phyloP scores from a whole-genome alignment of 202 grass and related monocot genomes.

The Digitaria exilis region DNA sequence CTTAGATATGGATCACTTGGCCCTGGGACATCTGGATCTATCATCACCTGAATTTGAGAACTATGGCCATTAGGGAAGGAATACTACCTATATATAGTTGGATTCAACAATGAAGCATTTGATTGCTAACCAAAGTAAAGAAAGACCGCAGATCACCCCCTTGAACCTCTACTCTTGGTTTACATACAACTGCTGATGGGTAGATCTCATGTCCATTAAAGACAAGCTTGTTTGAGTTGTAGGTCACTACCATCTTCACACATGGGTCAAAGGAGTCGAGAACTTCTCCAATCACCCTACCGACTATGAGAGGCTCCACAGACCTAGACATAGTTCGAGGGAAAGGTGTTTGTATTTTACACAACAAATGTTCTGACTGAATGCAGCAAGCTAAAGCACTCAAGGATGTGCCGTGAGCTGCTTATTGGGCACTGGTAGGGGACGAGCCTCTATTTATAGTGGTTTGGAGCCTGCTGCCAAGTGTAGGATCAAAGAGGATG shows the following conservation, averaged over 20 bases:
- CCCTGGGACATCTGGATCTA: conserved; percentile 84
- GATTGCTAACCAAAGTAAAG: conserved; percentile 80
- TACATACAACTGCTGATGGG: conserved; percentile 67
- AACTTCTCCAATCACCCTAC: conserved; percentile 91
- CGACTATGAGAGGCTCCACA: conserved; percentile 73
- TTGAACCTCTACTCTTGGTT: conserved; percentile 78
- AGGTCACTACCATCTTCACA: conserved; percentile 82
- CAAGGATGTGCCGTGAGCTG: conserved; percentile 13
- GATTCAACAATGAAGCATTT: conserved; percentile 1
- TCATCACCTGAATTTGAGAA: conserved; percentile 71
- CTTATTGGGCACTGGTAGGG: conserved; percentile 43
- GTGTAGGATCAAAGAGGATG: conserved; percentile 28
- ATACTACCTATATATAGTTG: conserved; percentile 6
- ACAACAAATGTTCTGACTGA: conserved; percentile 27
- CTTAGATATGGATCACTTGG: conserved; percentile 86
- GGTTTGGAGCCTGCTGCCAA: conserved; percentile 11
- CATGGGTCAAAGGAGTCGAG: conserved; percentile 72
- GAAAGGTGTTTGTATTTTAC: conserved; percentile 20
- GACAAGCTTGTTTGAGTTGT: conserved; percentile 75
- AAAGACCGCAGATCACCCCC: conserved; percentile 72
- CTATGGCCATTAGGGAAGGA: conserved; percentile 4
- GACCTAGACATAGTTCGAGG: conserved; percentile 63
- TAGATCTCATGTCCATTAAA: conserved; percentile 88
- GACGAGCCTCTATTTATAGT: conserved; percentile 55
- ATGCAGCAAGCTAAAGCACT: conserved; percentile 23